A percentile compares a stretch with the other conserved stretches of the same genome.
Conservation (phyloP, 768 basidiomycete genomes). For the Tylopilus sp. region DNA sequence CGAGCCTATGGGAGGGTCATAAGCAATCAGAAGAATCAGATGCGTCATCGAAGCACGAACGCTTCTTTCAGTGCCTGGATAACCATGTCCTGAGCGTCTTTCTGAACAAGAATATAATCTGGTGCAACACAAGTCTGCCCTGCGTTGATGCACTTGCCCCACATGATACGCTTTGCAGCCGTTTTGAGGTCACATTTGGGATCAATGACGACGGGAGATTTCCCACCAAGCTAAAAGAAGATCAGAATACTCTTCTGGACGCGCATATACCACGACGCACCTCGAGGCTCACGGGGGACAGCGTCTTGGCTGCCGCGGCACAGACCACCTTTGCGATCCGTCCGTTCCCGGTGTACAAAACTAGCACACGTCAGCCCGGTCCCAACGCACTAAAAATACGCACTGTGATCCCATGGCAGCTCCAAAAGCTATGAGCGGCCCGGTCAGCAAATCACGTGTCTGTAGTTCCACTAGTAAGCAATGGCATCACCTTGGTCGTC, state of each 20-base stretch:
- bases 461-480: background rate
- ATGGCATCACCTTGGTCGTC: slow-evolving; percentile 48
- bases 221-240: slow-evolving; percentile 55
- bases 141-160: slow-evolving; percentile 77
- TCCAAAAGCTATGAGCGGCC: slow-evolving; percentile 53
- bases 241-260: background rate
- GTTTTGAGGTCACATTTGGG: slow-evolving; percentile 61
- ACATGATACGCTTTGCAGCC: slow-evolving; percentile 69
- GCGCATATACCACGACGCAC: slow-evolving; percentile 23
- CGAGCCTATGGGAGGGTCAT: slow-evolving; percentile 13
- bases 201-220: slow-evolving; percentile 75
- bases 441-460: background rate
- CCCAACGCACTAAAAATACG: slow-evolving; percentile 2
- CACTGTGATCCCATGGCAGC: slow-evolving; percentile 64
- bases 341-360: slow-evolving; percentile 56
- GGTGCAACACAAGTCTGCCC: slow-evolving; percentile 76
- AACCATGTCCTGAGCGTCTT: slow-evolving; percentile 37
- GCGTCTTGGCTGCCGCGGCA: slow-evolving; percentile 68
- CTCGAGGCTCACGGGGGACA: slow-evolving; percentile 67
- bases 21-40: background rate
- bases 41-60: slow-evolving; percentile 27
- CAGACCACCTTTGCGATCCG: slow-evolving; percentile 67
- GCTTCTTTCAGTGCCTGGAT: slow-evolving; percentile 40
- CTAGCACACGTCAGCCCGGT: slow-evolving; percentile 14
- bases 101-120: slow-evolving; percentile 49